phyloP scores from a whole-genome alignment of 108 stramenopile species.

The Fistulifera pelliculosa region DNA sequence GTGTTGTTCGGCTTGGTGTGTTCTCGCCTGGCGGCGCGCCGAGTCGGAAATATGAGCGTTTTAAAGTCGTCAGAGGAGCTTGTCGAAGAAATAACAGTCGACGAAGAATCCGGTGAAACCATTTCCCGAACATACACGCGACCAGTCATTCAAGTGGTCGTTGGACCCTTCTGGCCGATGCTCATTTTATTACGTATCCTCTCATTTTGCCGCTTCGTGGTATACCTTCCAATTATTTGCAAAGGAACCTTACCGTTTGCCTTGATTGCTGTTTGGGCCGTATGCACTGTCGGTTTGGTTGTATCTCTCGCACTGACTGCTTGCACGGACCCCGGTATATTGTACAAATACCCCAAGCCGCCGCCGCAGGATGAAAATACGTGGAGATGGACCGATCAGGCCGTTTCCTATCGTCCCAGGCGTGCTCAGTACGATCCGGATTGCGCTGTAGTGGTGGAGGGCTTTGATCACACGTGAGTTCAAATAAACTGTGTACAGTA shows the following conservation, averaged over 20 bases:
- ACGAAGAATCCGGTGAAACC: constrained; percentile 36
- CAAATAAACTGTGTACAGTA: background rate
- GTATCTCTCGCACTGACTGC: constrained; percentile 35
- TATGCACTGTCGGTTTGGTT: constrained; percentile 26
- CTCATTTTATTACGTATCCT: constrained; percentile 74
- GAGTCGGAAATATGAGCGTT: constrained; percentile 85
- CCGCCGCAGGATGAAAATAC: constrained; percentile 18
- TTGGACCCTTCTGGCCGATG: constrained; percentile 95
- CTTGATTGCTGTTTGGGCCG: constrained; percentile 20
- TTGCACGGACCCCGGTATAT: constrained; percentile 58
- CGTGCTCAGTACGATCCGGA: constrained; percentile 79
- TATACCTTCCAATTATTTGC: constrained; percentile 4
- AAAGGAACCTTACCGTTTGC: constrained; percentile 15
- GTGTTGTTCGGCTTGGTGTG: constrained; percentile 57
- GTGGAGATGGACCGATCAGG: constrained; percentile 80
- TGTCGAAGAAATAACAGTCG: constrained; percentile 53
- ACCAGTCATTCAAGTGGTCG: constrained; percentile 40
- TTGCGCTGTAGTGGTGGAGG: constrained; percentile 78
- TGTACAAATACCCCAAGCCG: constrained; percentile 22
- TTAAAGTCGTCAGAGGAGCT: constrained; percentile 57
- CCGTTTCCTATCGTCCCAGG: constrained; percentile 68
- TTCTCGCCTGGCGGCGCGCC: constrained; percentile 47
- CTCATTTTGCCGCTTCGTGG: constrained; percentile 57
- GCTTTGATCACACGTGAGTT: constrained; percentile 84
- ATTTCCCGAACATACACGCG: constrained; percentile 24